Conservation (phyloP, 805 yeast species). For the Saccharomycopsis vini region DNA sequence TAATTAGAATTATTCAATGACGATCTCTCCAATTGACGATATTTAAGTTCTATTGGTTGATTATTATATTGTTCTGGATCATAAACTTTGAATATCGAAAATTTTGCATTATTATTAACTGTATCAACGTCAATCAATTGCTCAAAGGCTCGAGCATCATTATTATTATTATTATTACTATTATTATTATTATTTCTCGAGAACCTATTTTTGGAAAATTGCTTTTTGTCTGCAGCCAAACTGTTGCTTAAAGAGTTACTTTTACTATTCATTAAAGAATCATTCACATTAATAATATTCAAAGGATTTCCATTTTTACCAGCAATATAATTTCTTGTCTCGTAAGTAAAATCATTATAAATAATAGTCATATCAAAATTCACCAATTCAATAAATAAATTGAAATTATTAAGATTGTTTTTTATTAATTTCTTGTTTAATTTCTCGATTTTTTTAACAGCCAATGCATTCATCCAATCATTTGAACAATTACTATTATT, state of each 20-base stretch:
- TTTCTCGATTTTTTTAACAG: constrained; percentile 13
- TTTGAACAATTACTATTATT: background rate
- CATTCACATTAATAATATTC: background rate
- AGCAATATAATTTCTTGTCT: background rate
- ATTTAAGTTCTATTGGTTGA: constrained; percentile 86
- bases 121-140: constrained; percentile 26
- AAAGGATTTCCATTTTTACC: constrained; percentile 12
- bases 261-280: background rate
- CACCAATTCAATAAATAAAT: constrained; percentile 33
- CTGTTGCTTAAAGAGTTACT: constrained; percentile 1
- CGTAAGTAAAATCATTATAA: constrained; percentile 30
- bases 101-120: constrained; percentile 19
- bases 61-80: constrained; percentile 62
- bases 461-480: constrained; percentile 14
- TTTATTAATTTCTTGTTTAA: constrained; percentile 12
- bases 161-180: constrained; percentile 1
- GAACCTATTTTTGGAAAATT: too few species aligned
- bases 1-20: constrained; percentile 54
- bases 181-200: constrained; percentile 1
- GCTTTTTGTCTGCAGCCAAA: background rate
- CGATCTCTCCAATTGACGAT: constrained; percentile 73
- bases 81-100: constrained; percentile 35
- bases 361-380: constrained; percentile 36
- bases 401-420: constrained; percentile 19
- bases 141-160: constrained; percentile 21